A percentile compares a stretch with the other conserved stretches of the same genome.
phyloP scores from a whole-genome alignment of 1,139 yeast genomes.

The Taphrina wiesneri region DNA sequence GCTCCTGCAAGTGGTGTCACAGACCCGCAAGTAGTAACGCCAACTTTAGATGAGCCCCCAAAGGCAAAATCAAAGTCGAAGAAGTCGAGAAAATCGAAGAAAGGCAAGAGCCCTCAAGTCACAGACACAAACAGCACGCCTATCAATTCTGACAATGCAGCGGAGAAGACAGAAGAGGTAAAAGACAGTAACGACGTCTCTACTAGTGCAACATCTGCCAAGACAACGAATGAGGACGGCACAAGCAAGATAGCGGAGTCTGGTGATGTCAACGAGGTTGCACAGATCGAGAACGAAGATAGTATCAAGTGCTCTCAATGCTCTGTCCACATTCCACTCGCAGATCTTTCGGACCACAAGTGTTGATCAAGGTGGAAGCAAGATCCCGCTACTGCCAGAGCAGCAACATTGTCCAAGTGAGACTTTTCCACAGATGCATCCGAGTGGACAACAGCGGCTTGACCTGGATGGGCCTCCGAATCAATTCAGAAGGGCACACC shows the following conservation, averaged over 20 bases:
- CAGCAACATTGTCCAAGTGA: no score
- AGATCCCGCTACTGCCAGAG: no score
- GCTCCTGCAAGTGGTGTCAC: background rate
- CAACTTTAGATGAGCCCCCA: background rate
- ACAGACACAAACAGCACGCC: background rate
- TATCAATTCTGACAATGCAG: background rate
- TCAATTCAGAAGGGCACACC: no score
- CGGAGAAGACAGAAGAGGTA: no score
- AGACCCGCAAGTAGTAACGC: background rate
- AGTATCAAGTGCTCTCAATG: background rate
- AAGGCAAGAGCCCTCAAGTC: background rate
- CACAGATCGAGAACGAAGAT: background rate
- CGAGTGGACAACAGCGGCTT: no score
- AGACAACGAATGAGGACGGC: no score
- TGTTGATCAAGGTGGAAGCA: no score
- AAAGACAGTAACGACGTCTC: no score
- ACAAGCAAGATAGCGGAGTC: background rate
- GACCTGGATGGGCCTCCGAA: no score
- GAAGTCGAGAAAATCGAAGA: background rate
- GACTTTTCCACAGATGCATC: no score
- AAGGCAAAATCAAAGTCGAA: background rate
- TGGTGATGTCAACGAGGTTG: no score
- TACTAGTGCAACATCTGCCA: no score
- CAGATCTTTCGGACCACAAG: background rate
- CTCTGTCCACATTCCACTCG: background rate